phyloP scores from a whole-genome alignment of 495 filamentous ascomycete genomes.

The Neurospora sp. region DNA sequence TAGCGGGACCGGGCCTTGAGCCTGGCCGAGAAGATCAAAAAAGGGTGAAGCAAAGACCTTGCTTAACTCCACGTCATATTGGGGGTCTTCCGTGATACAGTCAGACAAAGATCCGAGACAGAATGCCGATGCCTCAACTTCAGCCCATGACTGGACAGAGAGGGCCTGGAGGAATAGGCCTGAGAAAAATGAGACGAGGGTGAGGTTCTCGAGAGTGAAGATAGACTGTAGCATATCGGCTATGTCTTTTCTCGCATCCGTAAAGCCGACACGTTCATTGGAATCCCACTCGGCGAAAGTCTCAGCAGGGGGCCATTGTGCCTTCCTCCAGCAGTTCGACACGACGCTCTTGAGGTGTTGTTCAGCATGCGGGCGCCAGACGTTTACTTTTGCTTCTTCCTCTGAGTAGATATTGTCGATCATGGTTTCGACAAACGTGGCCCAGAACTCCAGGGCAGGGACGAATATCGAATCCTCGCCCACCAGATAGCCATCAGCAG shows the following conservation, averaged over 20 bases:
- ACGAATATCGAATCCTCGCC: conserved; percentile 71
- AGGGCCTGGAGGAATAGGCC: conserved; percentile 52
- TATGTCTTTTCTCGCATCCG: conserved; percentile 70
- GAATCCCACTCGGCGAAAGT: conserved; percentile 56
- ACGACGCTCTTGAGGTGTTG: conserved; percentile 45
- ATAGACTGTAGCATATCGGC: conserved; percentile 69
- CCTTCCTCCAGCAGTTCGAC: conserved; percentile 51
- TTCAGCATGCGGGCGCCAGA: conserved; percentile 27
- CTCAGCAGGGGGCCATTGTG: conserved; percentile 46
- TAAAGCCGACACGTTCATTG: conserved; percentile 60
- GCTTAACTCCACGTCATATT: conserved; percentile 56
- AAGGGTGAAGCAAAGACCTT: conserved; percentile 58
- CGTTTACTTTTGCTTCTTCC: conserved; percentile 5
- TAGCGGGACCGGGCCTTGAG: conserved; percentile 43
- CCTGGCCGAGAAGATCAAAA: conserved; percentile 45
- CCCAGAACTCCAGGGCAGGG: conserved; percentile 79
- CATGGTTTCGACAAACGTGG: conserved; percentile 51
- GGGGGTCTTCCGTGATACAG: conserved; percentile 54
- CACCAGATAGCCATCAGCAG: conserved; percentile 60
- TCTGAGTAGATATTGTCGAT: conserved; percentile 30
- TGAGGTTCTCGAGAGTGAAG: conserved; percentile 58
- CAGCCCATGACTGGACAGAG: conserved; percentile 52
- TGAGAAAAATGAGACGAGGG: conserved; percentile 61
- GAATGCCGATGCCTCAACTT: conserved; percentile 72
- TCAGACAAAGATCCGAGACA: conserved; percentile 71